Percentiles rank a stretch among this genome's conserved stretches.
Evolutionary conservation across 805 yeast genomes (phyloP).

Genomic region (Cyberlindnera bimundalis): DNA sequence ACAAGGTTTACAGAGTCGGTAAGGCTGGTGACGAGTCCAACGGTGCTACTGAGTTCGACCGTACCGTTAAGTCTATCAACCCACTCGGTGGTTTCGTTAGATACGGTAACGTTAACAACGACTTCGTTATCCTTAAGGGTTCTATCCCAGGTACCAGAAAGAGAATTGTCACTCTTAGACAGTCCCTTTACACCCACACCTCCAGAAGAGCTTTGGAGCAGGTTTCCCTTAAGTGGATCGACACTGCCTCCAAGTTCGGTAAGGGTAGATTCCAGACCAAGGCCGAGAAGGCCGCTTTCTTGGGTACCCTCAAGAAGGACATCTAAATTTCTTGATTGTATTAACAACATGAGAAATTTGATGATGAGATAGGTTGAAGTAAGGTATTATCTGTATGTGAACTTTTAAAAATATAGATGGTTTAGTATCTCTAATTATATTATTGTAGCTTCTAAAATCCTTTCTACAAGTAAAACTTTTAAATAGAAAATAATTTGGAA

Average conservation of each 20-base stretch:
- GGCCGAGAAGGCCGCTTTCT: constrained; percentile 99
- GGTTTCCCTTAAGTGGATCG: constrained; percentile 98
- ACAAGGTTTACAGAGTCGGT: constrained; percentile 99
- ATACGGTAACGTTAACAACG: constrained; percentile 98
- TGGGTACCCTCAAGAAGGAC: constrained; percentile 99
- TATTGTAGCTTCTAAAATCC: neutral
- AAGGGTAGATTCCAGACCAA: constrained; percentile 99
- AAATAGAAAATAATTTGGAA: neutral
- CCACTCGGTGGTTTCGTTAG: constrained; percentile 99
- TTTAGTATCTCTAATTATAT: constrained; percentile 3
- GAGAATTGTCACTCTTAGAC: constrained; percentile 99
- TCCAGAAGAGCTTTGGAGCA: constrained; percentile 96
- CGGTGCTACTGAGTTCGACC: constrained; percentile 97
- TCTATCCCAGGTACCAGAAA: constrained; percentile 99
- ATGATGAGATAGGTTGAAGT: constrained; percentile 8
- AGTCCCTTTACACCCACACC: constrained; percentile 96
- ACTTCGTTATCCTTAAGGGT: constrained; percentile 96
- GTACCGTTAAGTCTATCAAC: constrained; percentile 99
- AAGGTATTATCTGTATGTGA: constrained; percentile 6
- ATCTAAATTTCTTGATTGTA: constrained; percentile 41
- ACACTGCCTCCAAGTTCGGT: constrained; percentile 99
- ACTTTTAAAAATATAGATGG: constrained; percentile 4
- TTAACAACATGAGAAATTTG: constrained; percentile 6
- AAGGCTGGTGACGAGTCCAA: constrained; percentile 89
- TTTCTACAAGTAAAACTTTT: neutral